Evolutionary conservation across 2,329 filamentous ascomycete species (phyloP).

Genomic region (Myriosclerotinia scirpicola): DNA sequence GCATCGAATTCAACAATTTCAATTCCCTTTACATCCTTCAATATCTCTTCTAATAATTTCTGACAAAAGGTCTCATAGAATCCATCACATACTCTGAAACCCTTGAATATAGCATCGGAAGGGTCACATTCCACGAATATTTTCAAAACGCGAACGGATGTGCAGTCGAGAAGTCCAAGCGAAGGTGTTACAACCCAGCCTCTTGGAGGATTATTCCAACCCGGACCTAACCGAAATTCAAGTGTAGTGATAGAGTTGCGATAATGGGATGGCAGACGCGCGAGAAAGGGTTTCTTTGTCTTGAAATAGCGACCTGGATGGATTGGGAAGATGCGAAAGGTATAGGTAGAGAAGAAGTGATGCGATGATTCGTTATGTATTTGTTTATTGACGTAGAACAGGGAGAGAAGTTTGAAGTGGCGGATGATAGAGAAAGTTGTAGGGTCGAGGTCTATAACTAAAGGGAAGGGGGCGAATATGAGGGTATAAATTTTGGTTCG

Average conservation of each 20-base stretch:
- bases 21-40: constrained; percentile 57
- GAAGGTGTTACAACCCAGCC: constrained; percentile 68
- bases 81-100: constrained; percentile 58
- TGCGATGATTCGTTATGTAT: constrained; percentile 64
- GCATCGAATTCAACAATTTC: constrained; percentile 67
- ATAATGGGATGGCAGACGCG: constrained; percentile 61
- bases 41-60: constrained; percentile 55
- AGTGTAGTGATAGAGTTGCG: constrained; percentile 61
- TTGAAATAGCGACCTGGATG: constrained; percentile 67
- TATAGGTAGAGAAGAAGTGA: constrained; percentile 62
- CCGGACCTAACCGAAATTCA: constrained; percentile 70
- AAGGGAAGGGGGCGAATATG: constrained; percentile 55
- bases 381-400: constrained; percentile 61
- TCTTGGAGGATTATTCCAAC: constrained; percentile 68
- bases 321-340: constrained; percentile 66
- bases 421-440: constrained; percentile 63
- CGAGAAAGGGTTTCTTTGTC: constrained; percentile 69
- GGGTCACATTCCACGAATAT: constrained; percentile 75
- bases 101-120: constrained; percentile 64
- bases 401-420: constrained; percentile 52
- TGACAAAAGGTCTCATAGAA: constrained; percentile 70
- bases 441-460: constrained; percentile 65
- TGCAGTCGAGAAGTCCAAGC: constrained; percentile 63
- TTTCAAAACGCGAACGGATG: constrained; percentile 57
- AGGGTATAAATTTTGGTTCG: constrained; percentile 67